Conservation (phyloP, 2,329 filamentous ascomycete species). For the Aspergillus candidus region DNA sequence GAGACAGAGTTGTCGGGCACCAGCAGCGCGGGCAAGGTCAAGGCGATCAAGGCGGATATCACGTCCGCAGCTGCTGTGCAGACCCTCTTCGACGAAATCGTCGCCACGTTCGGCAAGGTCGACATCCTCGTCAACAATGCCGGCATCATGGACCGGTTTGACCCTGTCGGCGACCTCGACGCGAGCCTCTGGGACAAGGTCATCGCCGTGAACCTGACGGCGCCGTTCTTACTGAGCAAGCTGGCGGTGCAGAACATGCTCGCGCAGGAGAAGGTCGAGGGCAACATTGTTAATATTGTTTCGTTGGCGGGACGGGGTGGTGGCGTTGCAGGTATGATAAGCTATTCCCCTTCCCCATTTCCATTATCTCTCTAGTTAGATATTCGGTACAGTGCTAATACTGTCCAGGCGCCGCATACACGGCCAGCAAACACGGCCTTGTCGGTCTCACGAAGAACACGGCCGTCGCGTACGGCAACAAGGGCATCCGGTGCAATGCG, state of each 20-base stretch:
- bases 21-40: slow-evolving; percentile 11
- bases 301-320: slow-evolving; percentile 44
- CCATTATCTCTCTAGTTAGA: too few species aligned
- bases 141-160: slow-evolving; percentile 53
- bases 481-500: slow-evolving; percentile 49
- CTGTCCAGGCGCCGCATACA: slow-evolving; percentile 44
- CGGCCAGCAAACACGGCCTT: slow-evolving; percentile 50
- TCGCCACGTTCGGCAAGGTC: slow-evolving; percentile 38
- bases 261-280: slow-evolving; percentile 29
- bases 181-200: slow-evolving; percentile 49
- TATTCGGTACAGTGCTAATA: too few species aligned
- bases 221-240: slow-evolving; percentile 49
- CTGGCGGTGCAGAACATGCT: slow-evolving; percentile 46
- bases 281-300: slow-evolving; percentile 50
- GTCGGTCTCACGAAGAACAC: slow-evolving; percentile 54
- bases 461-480: slow-evolving; percentile 49
- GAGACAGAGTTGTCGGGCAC: slow-evolving; percentile 18
- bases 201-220: slow-evolving; percentile 53
- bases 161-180: slow-evolving; percentile 46
- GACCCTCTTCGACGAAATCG: slow-evolving; percentile 30
- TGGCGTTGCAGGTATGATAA: slow-evolving; percentile 32
- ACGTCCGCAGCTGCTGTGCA: slow-evolving; percentile 32
- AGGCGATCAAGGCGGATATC: slow-evolving; percentile 33
- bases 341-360: background rate
- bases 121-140: slow-evolving; percentile 57